phyloP scores from a whole-genome alignment of 208 protist species.

The Trypanosoma brucei region DNA sequence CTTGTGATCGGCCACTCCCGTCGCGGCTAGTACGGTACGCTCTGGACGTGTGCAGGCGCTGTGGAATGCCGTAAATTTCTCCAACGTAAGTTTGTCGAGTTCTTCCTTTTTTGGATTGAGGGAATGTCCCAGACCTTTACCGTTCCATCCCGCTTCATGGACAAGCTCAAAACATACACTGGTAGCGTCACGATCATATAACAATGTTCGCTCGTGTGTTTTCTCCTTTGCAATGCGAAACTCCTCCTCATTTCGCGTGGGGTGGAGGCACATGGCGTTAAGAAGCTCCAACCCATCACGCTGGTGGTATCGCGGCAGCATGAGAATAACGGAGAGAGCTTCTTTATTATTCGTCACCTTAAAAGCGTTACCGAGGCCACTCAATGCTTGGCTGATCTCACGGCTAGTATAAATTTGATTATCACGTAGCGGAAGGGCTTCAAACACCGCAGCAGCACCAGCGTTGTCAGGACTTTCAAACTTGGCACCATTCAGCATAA shows the following conservation, averaged over 20 bases:
- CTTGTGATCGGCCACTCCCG: constrained; percentile 70
- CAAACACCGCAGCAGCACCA: constrained; percentile 71
- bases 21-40: constrained; percentile 74
- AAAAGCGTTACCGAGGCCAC: constrained; percentile 73
- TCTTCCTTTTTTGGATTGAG: constrained; percentile 44
- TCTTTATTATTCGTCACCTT: constrained; percentile 86
- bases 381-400: constrained; percentile 61
- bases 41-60: constrained; percentile 57
- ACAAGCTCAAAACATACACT: constrained; percentile 86
- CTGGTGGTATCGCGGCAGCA: constrained; percentile 79
- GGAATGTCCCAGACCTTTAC: constrained; percentile 66
- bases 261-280: constrained; percentile 72
- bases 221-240: constrained; percentile 66
- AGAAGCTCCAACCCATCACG: constrained; percentile 73
- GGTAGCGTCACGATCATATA: constrained; percentile 62
- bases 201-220: constrained; percentile 41
- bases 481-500: constrained; percentile 76
- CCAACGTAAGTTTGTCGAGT: constrained; percentile 57
- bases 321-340: constrained; percentile 71
- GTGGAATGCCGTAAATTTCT: constrained; percentile 64
- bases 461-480: constrained; percentile 63
- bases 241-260: constrained; percentile 50
- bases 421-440: constrained; percentile 66
- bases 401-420: constrained; percentile 47
- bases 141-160: constrained; percentile 85